A percentile compares a stretch with the other conserved stretches of the same genome.
Evolutionary conservation across 345 rosid genomes (phyloP).

Genomic region (Salix udensis): DNA sequence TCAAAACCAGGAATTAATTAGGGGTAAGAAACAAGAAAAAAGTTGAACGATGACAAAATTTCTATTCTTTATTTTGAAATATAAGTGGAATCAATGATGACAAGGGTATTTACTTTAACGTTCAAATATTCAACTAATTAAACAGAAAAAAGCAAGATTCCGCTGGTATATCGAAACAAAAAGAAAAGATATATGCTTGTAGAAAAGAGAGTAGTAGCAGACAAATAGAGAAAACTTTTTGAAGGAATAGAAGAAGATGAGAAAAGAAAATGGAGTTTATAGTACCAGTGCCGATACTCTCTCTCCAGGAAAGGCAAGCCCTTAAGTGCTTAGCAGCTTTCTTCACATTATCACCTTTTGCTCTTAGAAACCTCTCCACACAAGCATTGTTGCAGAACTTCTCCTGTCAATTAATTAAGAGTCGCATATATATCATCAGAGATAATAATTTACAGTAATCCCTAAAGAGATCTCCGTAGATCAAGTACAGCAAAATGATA

Average conservation of each 20-base stretch:
- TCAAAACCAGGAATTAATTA: neutral
- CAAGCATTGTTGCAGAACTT: slow-evolving; percentile 81
- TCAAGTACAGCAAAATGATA: neutral
- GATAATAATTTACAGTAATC: neutral
- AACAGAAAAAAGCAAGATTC: slow-evolving; percentile 31
- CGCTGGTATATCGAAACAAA: slow-evolving; percentile 9
- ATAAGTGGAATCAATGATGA: slow-evolving; percentile 33
- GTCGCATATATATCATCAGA: neutral
- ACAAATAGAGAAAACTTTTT: neutral
- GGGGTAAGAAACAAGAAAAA: neutral
- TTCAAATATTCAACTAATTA: slow-evolving; percentile 28
- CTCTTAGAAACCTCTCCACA: slow-evolving; percentile 68
- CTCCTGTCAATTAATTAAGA: slow-evolving; percentile 50
- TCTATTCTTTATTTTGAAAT: slow-evolving; percentile 9
- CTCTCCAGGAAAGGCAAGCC: slow-evolving; percentile 92
- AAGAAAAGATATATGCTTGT: slow-evolving; percentile 20
- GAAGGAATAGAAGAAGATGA: neutral
- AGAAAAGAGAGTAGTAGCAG: slow-evolving; percentile 2
- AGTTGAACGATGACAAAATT: neutral
- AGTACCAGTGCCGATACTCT: slow-evolving; percentile 60
- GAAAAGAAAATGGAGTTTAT: neutral
- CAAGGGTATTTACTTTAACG: slow-evolving; percentile 30
- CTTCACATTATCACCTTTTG: slow-evolving; percentile 75
- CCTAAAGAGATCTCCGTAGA: neutral
- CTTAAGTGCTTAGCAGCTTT: slow-evolving; percentile 75